Percentiles rank a stretch among this genome's conserved stretches.
These are phyloP conservation scores for Exophiala spinifera DNA, from an alignment of 2,329 filamentous ascomycete genomes.

Conservation along the genomic window DNA sequence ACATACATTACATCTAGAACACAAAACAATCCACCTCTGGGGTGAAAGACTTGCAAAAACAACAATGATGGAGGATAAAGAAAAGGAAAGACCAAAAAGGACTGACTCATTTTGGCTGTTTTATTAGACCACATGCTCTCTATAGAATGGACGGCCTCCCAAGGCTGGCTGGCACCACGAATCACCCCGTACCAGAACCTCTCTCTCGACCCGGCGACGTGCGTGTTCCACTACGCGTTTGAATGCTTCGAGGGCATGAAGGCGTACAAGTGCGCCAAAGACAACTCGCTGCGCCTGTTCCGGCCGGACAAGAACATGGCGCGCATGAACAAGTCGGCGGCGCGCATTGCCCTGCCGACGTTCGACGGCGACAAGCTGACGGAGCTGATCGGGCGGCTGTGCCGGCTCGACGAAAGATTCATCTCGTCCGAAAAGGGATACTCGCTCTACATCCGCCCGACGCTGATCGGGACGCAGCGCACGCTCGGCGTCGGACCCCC, in stretches of 20 bases:
- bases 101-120: neutral
- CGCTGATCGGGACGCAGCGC: constrained; percentile 93
- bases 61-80: too few relatives aligned
- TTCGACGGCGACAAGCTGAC: constrained; percentile 73
- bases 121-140: constrained; percentile 88
- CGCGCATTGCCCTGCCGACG: constrained; percentile 87
- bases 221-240: constrained; percentile 98
- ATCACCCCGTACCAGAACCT: constrained; percentile 97
- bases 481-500: constrained; percentile 92
- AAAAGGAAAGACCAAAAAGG: too few relatives aligned
- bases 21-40: too few relatives aligned
- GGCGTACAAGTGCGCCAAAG: constrained; percentile 79
- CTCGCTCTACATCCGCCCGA: constrained; percentile 91
- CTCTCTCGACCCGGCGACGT: constrained; percentile 90
- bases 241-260: constrained; percentile 99
- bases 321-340: constrained; percentile 84
- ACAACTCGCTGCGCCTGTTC: constrained; percentile 79
- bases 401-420: constrained; percentile 79
- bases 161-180: constrained; percentile 77
- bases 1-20: constrained; percentile 26
- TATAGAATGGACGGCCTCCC: constrained; percentile 81
- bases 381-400: constrained; percentile 76
- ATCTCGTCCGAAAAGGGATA: constrained; percentile 84
- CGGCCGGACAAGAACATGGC: constrained; percentile 95
- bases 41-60: too few relatives aligned